Conservation (phyloP, 2,329 filamentous ascomycete genomes). For the Epichloe festucae region DNA sequence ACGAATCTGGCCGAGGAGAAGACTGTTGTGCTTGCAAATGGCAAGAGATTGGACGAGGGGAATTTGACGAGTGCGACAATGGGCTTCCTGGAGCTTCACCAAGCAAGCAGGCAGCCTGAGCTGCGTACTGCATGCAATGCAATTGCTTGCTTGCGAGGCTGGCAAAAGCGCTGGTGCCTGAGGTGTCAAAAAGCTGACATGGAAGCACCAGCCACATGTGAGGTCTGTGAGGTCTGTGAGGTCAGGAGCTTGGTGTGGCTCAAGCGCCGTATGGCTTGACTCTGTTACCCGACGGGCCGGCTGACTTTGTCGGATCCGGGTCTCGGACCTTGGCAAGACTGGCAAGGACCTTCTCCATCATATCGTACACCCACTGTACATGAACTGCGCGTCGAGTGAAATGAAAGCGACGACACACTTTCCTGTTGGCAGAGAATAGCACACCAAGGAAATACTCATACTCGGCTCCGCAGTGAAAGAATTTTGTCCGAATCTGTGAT, state of each 20-base stretch:
- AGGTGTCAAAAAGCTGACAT: not conserved
- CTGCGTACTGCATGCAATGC: not conserved
- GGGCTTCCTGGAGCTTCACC: constrained; percentile 18
- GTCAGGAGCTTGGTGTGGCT: not conserved
- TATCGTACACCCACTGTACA: too few species aligned
- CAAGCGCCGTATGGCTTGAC: not conserved
- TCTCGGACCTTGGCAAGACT: not conserved
- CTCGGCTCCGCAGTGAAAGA: too few species aligned
- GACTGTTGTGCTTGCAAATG: not conserved
- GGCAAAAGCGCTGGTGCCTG: not conserved
- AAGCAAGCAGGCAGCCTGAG: constrained; percentile 4
- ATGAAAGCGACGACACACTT: too few species aligned
- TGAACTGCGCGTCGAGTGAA: too few species aligned
- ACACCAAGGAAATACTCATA: too few species aligned
- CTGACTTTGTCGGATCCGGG: not conserved
- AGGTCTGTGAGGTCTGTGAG: not conserved
- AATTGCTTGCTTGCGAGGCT: not conserved
- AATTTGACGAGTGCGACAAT: constrained; percentile 5
- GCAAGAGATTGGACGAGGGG: not conserved
- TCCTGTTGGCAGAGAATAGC: too few species aligned
- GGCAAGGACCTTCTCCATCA: too few species aligned
- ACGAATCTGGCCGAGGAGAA: not conserved
- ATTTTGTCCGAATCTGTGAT: too few species aligned
- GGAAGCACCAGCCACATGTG: not conserved
- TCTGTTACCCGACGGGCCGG: not conserved